A percentile compares a stretch with the other conserved stretches of the same genome.
These are phyloP conservation scores for Cornus suecica DNA, from an alignment of 148 eudicot species.

Conservation along the genomic window DNA sequence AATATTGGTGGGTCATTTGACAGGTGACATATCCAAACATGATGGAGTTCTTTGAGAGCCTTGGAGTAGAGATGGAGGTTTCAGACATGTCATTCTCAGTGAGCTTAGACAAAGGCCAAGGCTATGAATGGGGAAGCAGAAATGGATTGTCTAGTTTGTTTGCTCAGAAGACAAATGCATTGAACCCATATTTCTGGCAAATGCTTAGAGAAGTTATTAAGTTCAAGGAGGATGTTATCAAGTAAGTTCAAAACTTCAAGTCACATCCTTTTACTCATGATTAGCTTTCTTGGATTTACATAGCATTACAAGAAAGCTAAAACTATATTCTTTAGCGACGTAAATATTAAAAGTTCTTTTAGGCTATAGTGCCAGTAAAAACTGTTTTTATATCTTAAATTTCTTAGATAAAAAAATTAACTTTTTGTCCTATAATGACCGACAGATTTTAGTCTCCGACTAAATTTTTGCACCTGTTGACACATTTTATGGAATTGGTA, in stretches of 20 bases:
- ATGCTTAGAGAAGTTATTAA: constrained; percentile 73
- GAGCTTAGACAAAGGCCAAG: constrained; percentile 70
- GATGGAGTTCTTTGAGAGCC: constrained; percentile 87
- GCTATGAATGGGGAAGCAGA: constrained; percentile 97
- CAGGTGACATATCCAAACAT: constrained; percentile 97
- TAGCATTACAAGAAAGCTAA: too few species aligned
- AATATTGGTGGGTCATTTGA: constrained; percentile 1
- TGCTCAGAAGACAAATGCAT: constrained; percentile 70
- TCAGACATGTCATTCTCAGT: constrained; percentile 96
- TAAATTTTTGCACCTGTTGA: too few species aligned
- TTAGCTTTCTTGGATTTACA: too few species aligned
- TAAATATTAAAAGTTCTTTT: too few species aligned
- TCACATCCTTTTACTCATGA: neutral
- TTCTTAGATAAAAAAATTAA: too few species aligned
- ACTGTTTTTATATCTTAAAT: too few species aligned
- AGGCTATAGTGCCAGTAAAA: too few species aligned
- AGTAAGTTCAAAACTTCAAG: constrained; percentile 30
- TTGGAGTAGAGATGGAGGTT: constrained; percentile 84
- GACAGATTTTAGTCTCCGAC: too few species aligned
- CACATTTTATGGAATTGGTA: too few species aligned
- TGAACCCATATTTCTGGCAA: constrained; percentile 78
- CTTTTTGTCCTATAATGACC: too few species aligned
- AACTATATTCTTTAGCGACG: too few species aligned
- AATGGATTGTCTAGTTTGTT: constrained; percentile 69
- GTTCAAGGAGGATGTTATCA: constrained; percentile 68